Percentiles rank a stretch among this genome's conserved stretches.
Conservation (phyloP, 73 alveolate genomes). For the Diophrys sp. region DNA sequence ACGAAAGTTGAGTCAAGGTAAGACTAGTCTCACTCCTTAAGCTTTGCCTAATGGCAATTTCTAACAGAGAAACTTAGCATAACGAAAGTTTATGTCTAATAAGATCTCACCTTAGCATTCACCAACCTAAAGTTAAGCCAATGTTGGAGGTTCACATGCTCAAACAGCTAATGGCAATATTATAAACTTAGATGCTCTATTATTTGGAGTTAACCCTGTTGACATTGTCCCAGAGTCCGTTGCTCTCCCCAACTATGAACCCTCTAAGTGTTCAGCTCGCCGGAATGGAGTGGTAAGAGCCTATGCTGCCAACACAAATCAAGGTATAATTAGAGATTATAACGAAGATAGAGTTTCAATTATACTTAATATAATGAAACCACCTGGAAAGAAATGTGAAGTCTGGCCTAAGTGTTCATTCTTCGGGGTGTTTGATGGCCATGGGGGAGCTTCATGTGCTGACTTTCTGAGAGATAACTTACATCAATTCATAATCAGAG, state of each 20-base stretch:
- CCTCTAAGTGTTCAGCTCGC: slow-evolving; percentile 54
- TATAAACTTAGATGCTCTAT: slow-evolving; percentile 22
- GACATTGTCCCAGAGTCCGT: slow-evolving; percentile 49
- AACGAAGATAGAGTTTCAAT: slow-evolving; percentile 80
- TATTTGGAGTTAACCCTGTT: slow-evolving; percentile 57
- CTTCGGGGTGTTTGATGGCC: slow-evolving; percentile 83
- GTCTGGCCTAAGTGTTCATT: slow-evolving; percentile 80
- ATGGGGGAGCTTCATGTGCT: slow-evolving; percentile 79
- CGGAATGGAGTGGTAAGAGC: slow-evolving; percentile 62
- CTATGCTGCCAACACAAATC: slow-evolving; percentile 72
- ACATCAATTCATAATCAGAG: slow-evolving; percentile 62
- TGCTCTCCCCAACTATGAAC: slow-evolving; percentile 48
- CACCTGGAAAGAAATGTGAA: slow-evolving; percentile 41
- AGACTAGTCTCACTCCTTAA: no score
- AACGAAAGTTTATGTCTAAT: not conserved
- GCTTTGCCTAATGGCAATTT: no score
- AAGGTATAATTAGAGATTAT: slow-evolving; percentile 75
- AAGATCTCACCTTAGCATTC: not conserved
- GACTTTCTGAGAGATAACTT: slow-evolving; percentile 77
- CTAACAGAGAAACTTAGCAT: not conserved
- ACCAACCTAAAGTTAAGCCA: not conserved
- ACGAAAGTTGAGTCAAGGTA: no score
- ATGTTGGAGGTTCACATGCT: not conserved
- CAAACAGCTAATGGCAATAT: slow-evolving; percentile 3
- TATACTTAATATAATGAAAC: slow-evolving; percentile 67